A percentile compares a stretch with the other conserved stretches of the same genome.
These are phyloP conservation scores for Hypoxylon lenormandii DNA, from an alignment of 495 filamentous ascomycete species.

Conservation along the genomic window DNA sequence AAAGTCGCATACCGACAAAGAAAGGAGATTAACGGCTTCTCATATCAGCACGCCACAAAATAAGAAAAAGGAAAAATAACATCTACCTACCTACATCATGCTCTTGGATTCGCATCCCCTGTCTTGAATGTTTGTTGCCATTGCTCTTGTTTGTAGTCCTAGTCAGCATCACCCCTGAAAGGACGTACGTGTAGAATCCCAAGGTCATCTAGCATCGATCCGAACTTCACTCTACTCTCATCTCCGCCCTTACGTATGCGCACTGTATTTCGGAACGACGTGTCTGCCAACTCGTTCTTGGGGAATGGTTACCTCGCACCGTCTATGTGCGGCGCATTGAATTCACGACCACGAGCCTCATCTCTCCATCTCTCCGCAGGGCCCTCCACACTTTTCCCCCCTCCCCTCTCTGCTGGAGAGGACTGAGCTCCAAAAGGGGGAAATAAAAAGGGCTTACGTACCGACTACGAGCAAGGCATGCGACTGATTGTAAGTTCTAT, in stretches of 20 bases:
- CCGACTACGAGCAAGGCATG: not conserved
- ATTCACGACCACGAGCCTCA: slow-evolving; percentile 14
- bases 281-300: slow-evolving; percentile 1
- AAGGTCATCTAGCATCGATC: slow-evolving; percentile 5
- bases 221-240: slow-evolving; percentile 12
- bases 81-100: slow-evolving; percentile 7
- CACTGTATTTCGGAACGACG: slow-evolving; percentile 13
- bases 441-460: slow-evolving; percentile 1
- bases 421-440: slow-evolving; percentile 21
- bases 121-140: slow-evolving; percentile 33
- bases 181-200: slow-evolving; percentile 23
- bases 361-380: slow-evolving; percentile 4
- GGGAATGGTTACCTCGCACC: slow-evolving; percentile 24
- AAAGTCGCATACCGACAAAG: slow-evolving; percentile 40
- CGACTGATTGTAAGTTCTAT: slow-evolving; percentile 30
- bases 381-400: not conserved
- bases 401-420: not conserved
- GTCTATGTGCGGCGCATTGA: slow-evolving; percentile 6
- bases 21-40: slow-evolving; percentile 16
- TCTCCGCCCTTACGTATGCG: slow-evolving; percentile 26
- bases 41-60: slow-evolving; percentile 39
- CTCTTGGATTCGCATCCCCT: slow-evolving; percentile 17
- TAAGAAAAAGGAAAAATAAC: not conserved
- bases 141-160: slow-evolving; percentile 40
- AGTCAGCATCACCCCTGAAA: slow-evolving; percentile 40